Evolutionary conservation across 306 rosid genomes (phyloP), one percentile per base, ranked within the genome.

Genomic region (Vigna trinervia): DNA sequence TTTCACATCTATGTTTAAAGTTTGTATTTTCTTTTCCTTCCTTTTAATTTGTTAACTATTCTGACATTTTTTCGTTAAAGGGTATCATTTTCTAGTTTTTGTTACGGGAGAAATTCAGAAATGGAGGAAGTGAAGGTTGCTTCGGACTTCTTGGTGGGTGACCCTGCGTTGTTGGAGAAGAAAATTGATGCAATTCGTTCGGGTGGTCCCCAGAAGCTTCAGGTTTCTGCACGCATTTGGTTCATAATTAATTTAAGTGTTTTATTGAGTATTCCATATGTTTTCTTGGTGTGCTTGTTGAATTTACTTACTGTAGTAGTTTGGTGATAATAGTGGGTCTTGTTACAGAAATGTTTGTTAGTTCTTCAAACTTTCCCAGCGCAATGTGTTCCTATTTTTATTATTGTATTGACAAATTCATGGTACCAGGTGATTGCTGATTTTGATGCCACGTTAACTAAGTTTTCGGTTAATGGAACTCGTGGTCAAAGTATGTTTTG

Each of bases 361-460:
- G 46, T 20, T 60, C 23, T 28, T 11, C 7, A 26, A 48, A 63
- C 41, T 51, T 38, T 70, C 36, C 67, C 8, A 8, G 67, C n/a
- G 12, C 39, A 59, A 26, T 36, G 26, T 54, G 64, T 34, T 65
- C 47, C 32, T 73, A 26, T 30, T 52, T 74, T 74, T 30, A 47
- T 81, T 38, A 48, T 70, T 82, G 73, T 75, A 46, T 69, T 79
- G 36, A 75, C 34, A 43, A 69, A 70, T 63, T 79, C 48, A 7
- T 84, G 76, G 30, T 71, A 30, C 53, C 85, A 78, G 87, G 97
- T 94, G 68, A 88, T 94, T 74, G 97, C 89, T 76, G 98, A 94
- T 82, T 94, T 94, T 83, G 97, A 94, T 88, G 96, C 92, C 58
- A 94, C 98, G 32, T 79, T 94, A 61, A 92, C 96, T 1, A 86